A percentile compares a stretch with the other conserved stretches of the same genome.
phyloP scores from a whole-genome alignment of 495 filamentous ascomycete genomes.

The Neurospora sp. region DNA sequence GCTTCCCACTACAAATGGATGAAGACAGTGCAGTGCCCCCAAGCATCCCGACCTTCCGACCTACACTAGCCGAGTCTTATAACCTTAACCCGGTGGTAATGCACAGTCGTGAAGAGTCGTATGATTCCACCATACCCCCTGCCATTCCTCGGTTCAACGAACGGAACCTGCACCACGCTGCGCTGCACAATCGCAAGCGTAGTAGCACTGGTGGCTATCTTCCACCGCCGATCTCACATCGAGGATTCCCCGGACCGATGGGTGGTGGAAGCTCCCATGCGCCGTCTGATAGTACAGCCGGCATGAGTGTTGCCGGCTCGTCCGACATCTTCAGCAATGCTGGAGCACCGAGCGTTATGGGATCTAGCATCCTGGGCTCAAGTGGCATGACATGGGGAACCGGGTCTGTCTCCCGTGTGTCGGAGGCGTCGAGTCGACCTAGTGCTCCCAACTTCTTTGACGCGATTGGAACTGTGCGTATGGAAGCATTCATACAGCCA shows the following conservation, averaged over 20 bases:
- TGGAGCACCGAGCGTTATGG: constrained; percentile 18
- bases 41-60: constrained; percentile 19
- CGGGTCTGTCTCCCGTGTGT: constrained; percentile 43
- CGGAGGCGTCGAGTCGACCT: constrained; percentile 47
- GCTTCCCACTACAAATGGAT: constrained; percentile 7
- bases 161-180: constrained; percentile 27
- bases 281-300: constrained; percentile 40
- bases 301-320: constrained; percentile 43
- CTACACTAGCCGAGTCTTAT: constrained; percentile 12
- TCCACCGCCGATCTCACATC: constrained; percentile 55
- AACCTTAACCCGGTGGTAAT: background rate
- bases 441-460: constrained; percentile 53
- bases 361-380: constrained; percentile 25
- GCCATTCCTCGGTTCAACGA: constrained; percentile 67
- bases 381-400: constrained; percentile 33
- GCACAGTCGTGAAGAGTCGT: constrained; percentile 29
- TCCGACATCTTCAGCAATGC: constrained; percentile 45
- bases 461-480: constrained; percentile 81
- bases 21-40: constrained; percentile 16
- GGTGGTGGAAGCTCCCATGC: constrained; percentile 30
- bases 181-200: constrained; percentile 63
- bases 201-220: constrained; percentile 70
- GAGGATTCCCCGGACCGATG: constrained; percentile 60
- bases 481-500: constrained; percentile 87
- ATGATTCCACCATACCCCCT: constrained; percentile 61